A percentile compares a stretch with the other conserved stretches of the same genome.
These are phyloP conservation scores for Zygoascus flipseniorum DNA, from an alignment of 805 yeast genomes.

Conservation along the genomic window DNA sequence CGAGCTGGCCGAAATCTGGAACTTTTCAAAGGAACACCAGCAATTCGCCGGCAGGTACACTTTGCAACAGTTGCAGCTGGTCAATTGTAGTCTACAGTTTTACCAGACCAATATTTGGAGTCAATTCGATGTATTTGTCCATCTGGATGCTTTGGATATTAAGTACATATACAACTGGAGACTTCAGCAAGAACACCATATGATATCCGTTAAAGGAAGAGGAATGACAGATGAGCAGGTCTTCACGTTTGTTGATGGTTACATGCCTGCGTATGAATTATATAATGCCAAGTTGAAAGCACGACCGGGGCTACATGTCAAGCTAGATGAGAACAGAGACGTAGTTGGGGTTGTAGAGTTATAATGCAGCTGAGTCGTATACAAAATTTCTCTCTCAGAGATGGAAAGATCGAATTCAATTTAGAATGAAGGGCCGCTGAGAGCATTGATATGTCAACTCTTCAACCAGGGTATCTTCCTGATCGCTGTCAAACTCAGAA, in stretches of 20 bases:
- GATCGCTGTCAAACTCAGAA: background rate
- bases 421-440: background rate
- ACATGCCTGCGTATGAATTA: constrained; percentile 76
- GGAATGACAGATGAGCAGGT: constrained; percentile 83
- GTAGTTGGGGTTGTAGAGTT: constrained; percentile 1
- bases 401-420: background rate
- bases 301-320: constrained; percentile 7
- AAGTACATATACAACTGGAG: constrained; percentile 73
- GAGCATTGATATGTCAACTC: background rate
- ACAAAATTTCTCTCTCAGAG: too few species aligned
- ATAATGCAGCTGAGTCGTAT: background rate
- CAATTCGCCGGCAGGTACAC: constrained; percentile 16
- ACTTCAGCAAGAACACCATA: constrained; percentile 55
- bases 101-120: constrained; percentile 51
- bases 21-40: constrained; percentile 18
- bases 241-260: constrained; percentile 60
- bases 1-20: constrained; percentile 27
- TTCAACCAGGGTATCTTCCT: background rate
- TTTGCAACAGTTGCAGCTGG: constrained; percentile 24
- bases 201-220: constrained; percentile 43
- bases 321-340: constrained; percentile 9
- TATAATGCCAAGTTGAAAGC: constrained; percentile 31
- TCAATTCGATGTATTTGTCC: constrained; percentile 50
- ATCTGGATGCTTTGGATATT: constrained; percentile 51
- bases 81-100: constrained; percentile 44